Percentiles rank a stretch among this genome's conserved stretches.
Conservation (phyloP, 1,284 basidiomycete species). For the Trichosporon sp. region DNA sequence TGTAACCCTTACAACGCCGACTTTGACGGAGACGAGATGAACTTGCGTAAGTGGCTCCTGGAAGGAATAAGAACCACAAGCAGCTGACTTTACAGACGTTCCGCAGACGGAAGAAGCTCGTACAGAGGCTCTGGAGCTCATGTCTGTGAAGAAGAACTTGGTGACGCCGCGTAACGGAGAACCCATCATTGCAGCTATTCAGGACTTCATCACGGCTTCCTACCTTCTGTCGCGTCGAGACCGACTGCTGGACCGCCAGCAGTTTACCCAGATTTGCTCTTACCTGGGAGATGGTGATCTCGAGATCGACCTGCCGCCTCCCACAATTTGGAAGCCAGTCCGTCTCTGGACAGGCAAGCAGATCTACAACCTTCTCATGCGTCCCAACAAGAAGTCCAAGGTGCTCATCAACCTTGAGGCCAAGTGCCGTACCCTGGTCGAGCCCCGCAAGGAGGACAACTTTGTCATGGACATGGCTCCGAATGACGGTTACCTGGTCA, state of each 20-base stretch:
- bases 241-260: constrained; percentile 85
- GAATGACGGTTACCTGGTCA: constrained; percentile 96
- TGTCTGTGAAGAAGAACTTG: constrained; percentile 96
- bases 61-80: not conserved
- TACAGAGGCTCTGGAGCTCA: constrained; percentile 93
- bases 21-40: constrained; percentile 99
- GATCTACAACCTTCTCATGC: constrained; percentile 93
- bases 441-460: constrained; percentile 56
- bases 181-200: constrained; percentile 96
- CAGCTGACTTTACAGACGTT: constrained; percentile 61
- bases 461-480: constrained; percentile 77
- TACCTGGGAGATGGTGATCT: constrained; percentile 88
- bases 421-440: constrained; percentile 89
- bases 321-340: constrained; percentile 87
- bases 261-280: constrained; percentile 94
- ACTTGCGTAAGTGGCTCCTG: constrained; percentile 65
- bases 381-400: constrained; percentile 77
- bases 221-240: constrained; percentile 91
- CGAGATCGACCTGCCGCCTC: constrained; percentile 92
- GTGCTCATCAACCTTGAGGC: constrained; percentile 93
- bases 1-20: constrained; percentile 99
- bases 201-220: constrained; percentile 97
- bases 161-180: constrained; percentile 96
- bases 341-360: constrained; percentile 98
- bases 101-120: constrained; percentile 98